Evolutionary conservation across 192 early-diverging fungal species (phyloP), one percentile per base, ranked within the genome.

Genomic region (Diversispora epigaea): DNA sequence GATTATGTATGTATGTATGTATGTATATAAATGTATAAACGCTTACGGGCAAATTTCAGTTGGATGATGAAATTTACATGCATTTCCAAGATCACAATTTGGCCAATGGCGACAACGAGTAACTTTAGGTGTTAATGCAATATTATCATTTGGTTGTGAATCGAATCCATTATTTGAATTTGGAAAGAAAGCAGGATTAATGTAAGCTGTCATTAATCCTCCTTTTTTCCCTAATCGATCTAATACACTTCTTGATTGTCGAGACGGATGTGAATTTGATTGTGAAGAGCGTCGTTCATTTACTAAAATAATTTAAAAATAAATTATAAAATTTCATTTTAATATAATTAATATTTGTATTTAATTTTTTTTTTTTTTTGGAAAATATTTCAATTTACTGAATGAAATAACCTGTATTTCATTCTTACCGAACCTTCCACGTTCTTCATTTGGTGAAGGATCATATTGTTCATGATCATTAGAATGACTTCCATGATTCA

Each of bases 21-120:
- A n/a, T n/a, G n/a, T n/a, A n/a, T n/a, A n/a, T n/a, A n/a, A n/a
- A n/a, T n/a, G n/a, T 71, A 7, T 32, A 19, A 41, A 22, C 14
- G 43, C 44, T 73, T 73, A 73, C 43, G 57, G 22, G 40, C 82
- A 83, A 10, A 83, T 76, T 58, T 80, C 76, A 10, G 70, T 77
- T 22, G 82, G 82, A 68, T 83, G 82, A 78, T 80, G 79, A 60
- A 75, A 83, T 32, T 72, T 79, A 41, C 82, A 83, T 15, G 52
- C 10, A 4, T 76, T 62, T 21, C 77, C 79, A 25, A 80, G 77
- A 21, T 76, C 6, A 41, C 82, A 83, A 65, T 79, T 83, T 46
- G 82, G 82, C 82, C 82, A 83, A 71, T 79, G 78, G 8, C 76
- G 69, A 71, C 82, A 83, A 0, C 82, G 74, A 14, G 73, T 68